A percentile compares a stretch with the other conserved stretches of the same genome.
Conservation (phyloP, 2,329 filamentous ascomycete genomes). For the Knoxdaviesia proteae region DNA sequence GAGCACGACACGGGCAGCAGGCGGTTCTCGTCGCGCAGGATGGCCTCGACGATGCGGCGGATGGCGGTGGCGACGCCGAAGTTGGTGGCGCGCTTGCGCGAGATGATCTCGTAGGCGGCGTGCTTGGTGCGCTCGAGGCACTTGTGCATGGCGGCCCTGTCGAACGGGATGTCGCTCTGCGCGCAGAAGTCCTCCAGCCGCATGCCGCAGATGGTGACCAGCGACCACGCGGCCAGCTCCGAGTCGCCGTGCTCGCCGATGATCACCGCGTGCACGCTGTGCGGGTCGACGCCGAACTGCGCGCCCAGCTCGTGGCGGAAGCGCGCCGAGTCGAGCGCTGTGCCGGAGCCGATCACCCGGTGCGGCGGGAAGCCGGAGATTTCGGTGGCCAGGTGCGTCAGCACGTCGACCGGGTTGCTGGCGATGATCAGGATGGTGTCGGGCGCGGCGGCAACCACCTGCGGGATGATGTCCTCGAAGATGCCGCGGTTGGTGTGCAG, state of each 20-base stretch:
- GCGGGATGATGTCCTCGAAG: constrained; percentile 10
- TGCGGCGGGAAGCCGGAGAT: constrained; percentile 12
- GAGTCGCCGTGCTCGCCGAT: constrained; percentile 14
- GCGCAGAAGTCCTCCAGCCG: constrained; percentile 9
- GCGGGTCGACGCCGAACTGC: constrained; percentile 10
- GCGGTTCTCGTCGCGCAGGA: constrained; percentile 11
- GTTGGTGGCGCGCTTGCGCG: constrained; percentile 13
- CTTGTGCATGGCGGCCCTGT: constrained; percentile 8
- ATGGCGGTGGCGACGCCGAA: constrained; percentile 12
- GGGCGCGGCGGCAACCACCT: constrained; percentile 10
- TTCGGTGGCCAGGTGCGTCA: constrained; percentile 10
- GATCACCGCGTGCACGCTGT: constrained; percentile 12
- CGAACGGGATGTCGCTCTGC: constrained; percentile 8
- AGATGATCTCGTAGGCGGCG: constrained; percentile 13
- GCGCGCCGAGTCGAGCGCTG: constrained; percentile 12
- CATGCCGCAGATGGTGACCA: constrained; percentile 12
- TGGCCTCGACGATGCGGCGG: constrained; percentile 11
- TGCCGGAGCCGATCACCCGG: constrained; percentile 13
- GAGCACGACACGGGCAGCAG: constrained; percentile 10
- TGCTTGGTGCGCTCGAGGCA: constrained; percentile 9
- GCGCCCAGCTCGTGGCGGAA: constrained; percentile 10
- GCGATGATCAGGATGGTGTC: constrained; percentile 12
- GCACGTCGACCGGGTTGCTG: constrained; percentile 13
- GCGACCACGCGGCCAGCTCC: constrained; percentile 13
- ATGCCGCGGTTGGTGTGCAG: constrained; percentile 12